These are phyloP conservation scores for Hymenoscyphus linearis DNA, from an alignment of 2,329 filamentous ascomycete species.

Conservation along the genomic window DNA sequence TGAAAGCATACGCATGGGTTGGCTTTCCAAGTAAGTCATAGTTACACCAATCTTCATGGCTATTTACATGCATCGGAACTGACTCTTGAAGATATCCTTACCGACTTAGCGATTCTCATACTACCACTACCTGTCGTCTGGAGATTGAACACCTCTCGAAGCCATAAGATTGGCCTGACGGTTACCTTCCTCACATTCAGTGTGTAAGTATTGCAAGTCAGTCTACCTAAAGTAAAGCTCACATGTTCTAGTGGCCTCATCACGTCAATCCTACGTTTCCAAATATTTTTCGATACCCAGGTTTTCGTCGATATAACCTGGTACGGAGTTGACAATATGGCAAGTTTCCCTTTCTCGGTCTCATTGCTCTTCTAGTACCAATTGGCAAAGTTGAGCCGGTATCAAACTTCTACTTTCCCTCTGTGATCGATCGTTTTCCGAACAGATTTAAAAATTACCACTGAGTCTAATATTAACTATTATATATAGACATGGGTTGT, in stretches of 20 bases:
- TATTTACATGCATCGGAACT: not conserved
- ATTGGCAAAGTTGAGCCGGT: too few species aligned
- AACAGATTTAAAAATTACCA: too few species aligned
- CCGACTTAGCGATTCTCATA: slow-evolving; percentile 41
- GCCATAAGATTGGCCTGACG: slow-evolving; percentile 40
- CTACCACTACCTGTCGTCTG: slow-evolving; percentile 42
- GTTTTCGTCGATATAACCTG: slow-evolving; percentile 8
- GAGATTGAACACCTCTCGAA: slow-evolving; percentile 37
- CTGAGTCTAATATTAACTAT: too few species aligned
- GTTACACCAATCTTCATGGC: not conserved
- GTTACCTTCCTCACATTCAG: slow-evolving; percentile 41
- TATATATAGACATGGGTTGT: not conserved
- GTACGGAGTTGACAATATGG: slow-evolving; percentile 5
- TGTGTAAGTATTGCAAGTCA: slow-evolving; percentile 33
- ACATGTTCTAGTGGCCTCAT: slow-evolving; percentile 6
- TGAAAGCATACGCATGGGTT: not conserved
- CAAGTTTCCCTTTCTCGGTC: too few species aligned
- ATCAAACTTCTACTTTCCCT: too few species aligned
- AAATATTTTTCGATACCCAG: not conserved
- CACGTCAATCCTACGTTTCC: slow-evolving; percentile 11
- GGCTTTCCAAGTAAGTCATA: not conserved
- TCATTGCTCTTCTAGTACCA: too few species aligned
- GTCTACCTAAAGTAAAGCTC: not conserved
- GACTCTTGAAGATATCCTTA: slow-evolving; percentile 37
- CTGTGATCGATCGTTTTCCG: too few species aligned